Evolutionary conservation across 352 stramenopile species (phyloP), one percentile per base, ranked within the genome.

Genomic region (Globisporangium alternatum): DNA sequence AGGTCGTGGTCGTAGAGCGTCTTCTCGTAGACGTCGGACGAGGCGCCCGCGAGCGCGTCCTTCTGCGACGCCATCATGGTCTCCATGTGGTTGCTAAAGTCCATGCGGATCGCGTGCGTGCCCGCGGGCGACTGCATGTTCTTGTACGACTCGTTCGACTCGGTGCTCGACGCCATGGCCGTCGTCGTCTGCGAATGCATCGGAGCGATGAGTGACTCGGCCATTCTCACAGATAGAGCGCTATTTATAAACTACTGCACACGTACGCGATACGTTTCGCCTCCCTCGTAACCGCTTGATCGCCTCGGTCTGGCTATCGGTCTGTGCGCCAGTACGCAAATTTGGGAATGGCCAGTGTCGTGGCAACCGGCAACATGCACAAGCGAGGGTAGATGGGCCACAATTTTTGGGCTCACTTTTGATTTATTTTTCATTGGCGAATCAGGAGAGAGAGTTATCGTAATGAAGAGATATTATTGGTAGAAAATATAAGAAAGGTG

Each of bases 1-100:
- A 94, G 69, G 64, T 93, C 85, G 62, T 87, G 70, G 58, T 86
- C 85, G 77, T 91, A 91, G 62, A 91, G 49, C 60, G 71, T 76
- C 67, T 83, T 86, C 35, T 83, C 76, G 28, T 64, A 77, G 28
- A 52, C 57, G 28, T 67, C 62, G 7, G 61, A 47, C 28, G 48
- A 33, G 25, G 53, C 67, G 17, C 45, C 63, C 47, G 56, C 45
- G 45, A 61, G 25, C 55, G 19, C 44, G 53, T 70, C 71, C 22
- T 76, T 74, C n/a, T 70, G 71, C 30, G 66, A 49, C 17, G 62
- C 69, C 35, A 60, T 25, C 9, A 71, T 65, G 35, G 65, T 78
- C 53, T 74, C 65, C 72, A 82, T 80, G 56, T 74, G 66, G 49
- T 66, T 77, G 60, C 55, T 68, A 22, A 79, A 79, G 31, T 85